Conservation (phyloP, 1,284 basidiomycete genomes). For the Tilletia caries region DNA sequence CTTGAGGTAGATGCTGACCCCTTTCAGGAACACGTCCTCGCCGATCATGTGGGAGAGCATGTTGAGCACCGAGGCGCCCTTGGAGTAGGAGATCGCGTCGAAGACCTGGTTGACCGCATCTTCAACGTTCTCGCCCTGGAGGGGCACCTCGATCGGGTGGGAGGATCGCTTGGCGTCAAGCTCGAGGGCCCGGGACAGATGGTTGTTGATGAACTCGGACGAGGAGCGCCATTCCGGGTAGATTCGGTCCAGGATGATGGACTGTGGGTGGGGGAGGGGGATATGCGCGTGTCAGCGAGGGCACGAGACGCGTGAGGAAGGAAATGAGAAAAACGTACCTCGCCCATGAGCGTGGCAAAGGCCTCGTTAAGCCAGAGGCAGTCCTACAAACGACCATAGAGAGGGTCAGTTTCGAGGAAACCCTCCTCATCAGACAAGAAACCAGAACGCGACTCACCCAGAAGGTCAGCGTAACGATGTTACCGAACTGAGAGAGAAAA, state of each 20-base stretch:
- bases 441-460: slow-evolving; percentile 59
- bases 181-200: slow-evolving; percentile 64
- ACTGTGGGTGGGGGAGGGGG: neutral
- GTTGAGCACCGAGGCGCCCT: slow-evolving; percentile 67
- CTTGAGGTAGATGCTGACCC: slow-evolving; percentile 80
- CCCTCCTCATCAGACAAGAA: neutral
- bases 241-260: slow-evolving; percentile 64
- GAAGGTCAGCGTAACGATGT: slow-evolving; percentile 90
- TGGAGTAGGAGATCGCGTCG: slow-evolving; percentile 56
- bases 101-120: slow-evolving; percentile 52
- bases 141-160: slow-evolving; percentile 87
- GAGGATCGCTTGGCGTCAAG: slow-evolving; percentile 87
- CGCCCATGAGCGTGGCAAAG: slow-evolving; percentile 80
- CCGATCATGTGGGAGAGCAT: slow-evolving; percentile 82
- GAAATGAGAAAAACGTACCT: slow-evolving; percentile 64
- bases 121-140: slow-evolving; percentile 48
- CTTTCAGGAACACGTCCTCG: slow-evolving; percentile 65
- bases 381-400: no score
- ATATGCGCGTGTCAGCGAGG: neutral
- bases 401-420: slow-evolving; percentile 58
- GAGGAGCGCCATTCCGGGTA: slow-evolving; percentile 61
- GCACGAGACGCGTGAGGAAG: neutral
- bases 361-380: slow-evolving; percentile 63
- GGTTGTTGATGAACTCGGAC: slow-evolving; percentile 60
- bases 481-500: slow-evolving; percentile 71